phyloP scores from a whole-genome alignment of 441 rosid species.

The Gossypium lobatum region DNA sequence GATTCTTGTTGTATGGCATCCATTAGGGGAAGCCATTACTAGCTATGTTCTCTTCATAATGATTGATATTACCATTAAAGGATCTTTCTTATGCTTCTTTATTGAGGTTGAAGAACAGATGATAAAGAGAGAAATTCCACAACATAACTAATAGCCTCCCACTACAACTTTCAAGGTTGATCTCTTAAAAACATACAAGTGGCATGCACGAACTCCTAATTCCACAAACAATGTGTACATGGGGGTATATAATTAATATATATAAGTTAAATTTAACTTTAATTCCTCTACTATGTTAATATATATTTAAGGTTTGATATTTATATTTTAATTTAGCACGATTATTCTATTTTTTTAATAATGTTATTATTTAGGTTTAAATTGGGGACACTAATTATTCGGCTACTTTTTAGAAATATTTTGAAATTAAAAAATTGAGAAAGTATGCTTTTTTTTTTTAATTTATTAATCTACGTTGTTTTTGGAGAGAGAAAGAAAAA shows the following conservation, averaged over 20 bases:
- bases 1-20: constrained; percentile 22
- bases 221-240: not conserved
- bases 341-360: too few relatives aligned
- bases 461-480: too few relatives aligned
- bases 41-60: not conserved
- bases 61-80: not conserved
- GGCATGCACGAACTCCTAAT: not conserved
- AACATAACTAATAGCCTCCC: not conserved
- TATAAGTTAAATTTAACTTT: not conserved
- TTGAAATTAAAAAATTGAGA: too few relatives aligned
- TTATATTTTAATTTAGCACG: too few relatives aligned
- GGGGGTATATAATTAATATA: not conserved
- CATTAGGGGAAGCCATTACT: not conserved
- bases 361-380: too few relatives aligned
- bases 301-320: too few relatives aligned
- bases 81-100: not conserved
- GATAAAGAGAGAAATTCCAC: constrained; percentile 5
- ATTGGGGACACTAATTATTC: too few relatives aligned
- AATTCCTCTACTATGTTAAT: too few relatives aligned
- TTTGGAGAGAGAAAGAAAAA: too few relatives aligned
- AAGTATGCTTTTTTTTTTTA: too few relatives aligned
- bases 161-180: constrained; percentile 10
- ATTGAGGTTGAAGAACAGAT: constrained; percentile 1
- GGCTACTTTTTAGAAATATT: too few relatives aligned
- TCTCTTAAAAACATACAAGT: constrained; percentile 9